Evolutionary conservation across 108 stramenopile species (phyloP).

Genomic region (Stephanodiscus minutulus): DNA sequence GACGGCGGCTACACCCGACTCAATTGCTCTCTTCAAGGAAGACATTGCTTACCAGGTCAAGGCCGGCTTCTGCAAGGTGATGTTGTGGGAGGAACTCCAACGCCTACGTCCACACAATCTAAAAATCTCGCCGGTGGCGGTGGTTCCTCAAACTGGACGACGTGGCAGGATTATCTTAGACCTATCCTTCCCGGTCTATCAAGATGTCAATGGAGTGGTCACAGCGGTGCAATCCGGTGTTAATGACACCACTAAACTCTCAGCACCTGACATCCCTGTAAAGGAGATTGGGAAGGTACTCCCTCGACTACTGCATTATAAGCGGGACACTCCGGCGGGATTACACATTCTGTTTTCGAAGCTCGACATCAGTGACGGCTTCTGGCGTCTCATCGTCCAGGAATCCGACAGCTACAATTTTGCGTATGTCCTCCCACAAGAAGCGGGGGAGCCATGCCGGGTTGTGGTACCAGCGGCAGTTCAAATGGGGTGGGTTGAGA

Average conservation of each 20-base stretch:
- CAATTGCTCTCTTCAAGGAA: background rate
- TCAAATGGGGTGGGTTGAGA: background rate
- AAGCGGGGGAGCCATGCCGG: background rate
- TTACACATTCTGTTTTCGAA: background rate
- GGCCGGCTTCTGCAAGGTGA: conserved; percentile 3
- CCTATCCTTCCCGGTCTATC: background rate
- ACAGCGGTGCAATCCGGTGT: background rate
- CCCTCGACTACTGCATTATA: background rate
- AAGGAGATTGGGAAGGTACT: background rate
- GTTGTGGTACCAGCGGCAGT: background rate
- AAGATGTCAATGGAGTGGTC: background rate
- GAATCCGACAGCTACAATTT: background rate
- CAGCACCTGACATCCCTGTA: background rate
- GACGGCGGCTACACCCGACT: background rate
- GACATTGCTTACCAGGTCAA: conserved; percentile 4
- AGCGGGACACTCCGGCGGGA: background rate
- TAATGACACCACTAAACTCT: background rate
- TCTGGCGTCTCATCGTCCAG: background rate
- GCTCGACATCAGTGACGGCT: background rate
- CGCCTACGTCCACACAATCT: background rate
- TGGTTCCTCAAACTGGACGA: background rate
- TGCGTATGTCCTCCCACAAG: background rate
- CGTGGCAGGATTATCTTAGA: background rate
- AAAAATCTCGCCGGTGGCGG: conserved; percentile 14
- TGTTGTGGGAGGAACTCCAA: conserved; percentile 12